A percentile compares a stretch with the other conserved stretches of the same genome.
phyloP scores from a whole-genome alignment of 2,329 filamentous ascomycete species.

The Pseudonectria foliicola region DNA sequence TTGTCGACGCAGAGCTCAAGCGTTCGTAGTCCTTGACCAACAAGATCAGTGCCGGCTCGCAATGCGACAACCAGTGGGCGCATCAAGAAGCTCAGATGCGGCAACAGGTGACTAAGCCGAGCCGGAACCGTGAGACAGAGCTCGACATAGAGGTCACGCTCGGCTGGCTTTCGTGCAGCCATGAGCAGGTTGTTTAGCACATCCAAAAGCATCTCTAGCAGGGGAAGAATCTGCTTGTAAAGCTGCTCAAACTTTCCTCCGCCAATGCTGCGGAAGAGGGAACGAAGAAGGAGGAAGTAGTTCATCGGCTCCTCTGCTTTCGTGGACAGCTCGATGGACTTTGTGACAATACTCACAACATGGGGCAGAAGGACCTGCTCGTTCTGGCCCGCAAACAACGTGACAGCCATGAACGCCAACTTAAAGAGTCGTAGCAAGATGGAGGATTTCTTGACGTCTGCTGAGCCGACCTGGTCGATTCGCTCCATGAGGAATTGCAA shows the following conservation, averaged over 20 bases:
- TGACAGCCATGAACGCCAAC: constrained; percentile 98
- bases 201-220: constrained; percentile 95
- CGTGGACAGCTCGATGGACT: constrained; percentile 92
- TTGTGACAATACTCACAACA: constrained; percentile 93
- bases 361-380: constrained; percentile 93
- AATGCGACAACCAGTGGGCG: constrained; percentile 92
- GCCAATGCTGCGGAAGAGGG: constrained; percentile 91
- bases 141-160: constrained; percentile 94
- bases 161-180: constrained; percentile 81
- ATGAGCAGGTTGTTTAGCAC: constrained; percentile 92
- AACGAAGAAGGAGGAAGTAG: constrained; percentile 89
- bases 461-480: constrained; percentile 88
- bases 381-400: constrained; percentile 88
- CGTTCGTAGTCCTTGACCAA: constrained; percentile 87
- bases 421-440: constrained; percentile 94
- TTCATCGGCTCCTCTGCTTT: constrained; percentile 97
- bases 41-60: constrained; percentile 83
- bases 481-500: constrained; percentile 95
- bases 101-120: constrained; percentile 84
- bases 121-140: constrained; percentile 94
- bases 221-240: constrained; percentile 94
- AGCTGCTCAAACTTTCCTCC: constrained; percentile 95
- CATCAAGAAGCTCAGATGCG: constrained; percentile 96
- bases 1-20: constrained; percentile 97
- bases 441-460: constrained; percentile 85